A percentile compares a stretch with the other conserved stretches of the same genome.
phyloP scores from a whole-genome alignment of 192 early-diverging fungal genomes.

The Cladochytrium replicatum region DNA sequence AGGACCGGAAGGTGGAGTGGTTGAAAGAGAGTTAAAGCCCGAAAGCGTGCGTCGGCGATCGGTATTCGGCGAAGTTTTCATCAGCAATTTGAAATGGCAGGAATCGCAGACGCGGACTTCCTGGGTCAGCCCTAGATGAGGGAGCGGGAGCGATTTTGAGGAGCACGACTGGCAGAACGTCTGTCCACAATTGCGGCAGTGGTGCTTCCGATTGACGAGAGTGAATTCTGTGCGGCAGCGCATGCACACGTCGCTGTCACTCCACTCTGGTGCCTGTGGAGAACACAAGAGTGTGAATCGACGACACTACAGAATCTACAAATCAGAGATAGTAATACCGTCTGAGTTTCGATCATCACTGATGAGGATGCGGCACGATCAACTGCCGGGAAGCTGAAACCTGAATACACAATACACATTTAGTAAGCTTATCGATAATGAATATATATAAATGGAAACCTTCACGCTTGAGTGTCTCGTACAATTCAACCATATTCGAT shows the following conservation, averaged over 20 bases:
- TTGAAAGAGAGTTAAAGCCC: background rate
- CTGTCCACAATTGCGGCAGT: conserved; percentile 93
- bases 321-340: conserved; percentile 34
- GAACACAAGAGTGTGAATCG: background rate
- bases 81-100: conserved; percentile 68
- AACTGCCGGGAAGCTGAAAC: conserved; percentile 63
- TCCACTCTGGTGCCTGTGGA: conserved; percentile 96
- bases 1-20: background rate
- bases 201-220: conserved; percentile 92
- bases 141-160: conserved; percentile 72
- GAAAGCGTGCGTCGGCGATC: conserved; percentile 3
- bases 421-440: background rate
- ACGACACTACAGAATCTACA: background rate
- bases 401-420: conserved; percentile 18
- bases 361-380: conserved; percentile 46
- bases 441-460: conserved; percentile 28
- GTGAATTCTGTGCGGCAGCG: conserved; percentile 90
- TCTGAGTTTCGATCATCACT: conserved; percentile 72
- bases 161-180: conserved; percentile 93
- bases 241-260: conserved; percentile 86
- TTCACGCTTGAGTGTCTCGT: conserved; percentile 69
- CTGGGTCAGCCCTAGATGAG: conserved; percentile 77
- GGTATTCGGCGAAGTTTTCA: conserved; percentile 15
- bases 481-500: conserved; percentile 68
- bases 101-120: conserved; percentile 93